Evolutionary conservation across 1,284 basidiomycete genomes (phyloP).

Genomic region (Ustilago curta): DNA sequence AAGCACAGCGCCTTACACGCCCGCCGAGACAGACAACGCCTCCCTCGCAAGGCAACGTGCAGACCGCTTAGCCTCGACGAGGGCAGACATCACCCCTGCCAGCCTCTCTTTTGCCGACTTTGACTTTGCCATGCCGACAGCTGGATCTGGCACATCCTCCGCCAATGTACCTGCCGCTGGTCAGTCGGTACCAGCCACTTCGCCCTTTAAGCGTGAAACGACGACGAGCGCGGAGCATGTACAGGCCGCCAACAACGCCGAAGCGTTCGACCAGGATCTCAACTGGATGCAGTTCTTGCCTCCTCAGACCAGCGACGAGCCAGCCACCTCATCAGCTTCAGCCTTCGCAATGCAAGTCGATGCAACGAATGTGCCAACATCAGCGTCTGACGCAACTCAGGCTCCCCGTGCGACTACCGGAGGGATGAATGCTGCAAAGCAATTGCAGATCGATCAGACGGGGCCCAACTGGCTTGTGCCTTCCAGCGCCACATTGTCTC

Average conservation of each 20-base stretch:
- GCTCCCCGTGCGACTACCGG: background rate
- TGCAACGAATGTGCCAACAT: background rate
- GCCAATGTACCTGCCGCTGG: constrained; percentile 10
- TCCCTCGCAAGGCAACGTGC: constrained; percentile 19
- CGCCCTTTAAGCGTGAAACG: constrained; percentile 25
- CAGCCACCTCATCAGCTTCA: constrained; percentile 7
- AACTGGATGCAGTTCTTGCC: constrained; percentile 40
- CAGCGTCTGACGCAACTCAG: background rate
- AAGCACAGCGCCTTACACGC: constrained; percentile 21
- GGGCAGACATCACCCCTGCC: constrained; percentile 31
- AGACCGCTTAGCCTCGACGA: constrained; percentile 14
- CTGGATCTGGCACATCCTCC: constrained; percentile 21
- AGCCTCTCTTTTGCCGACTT: constrained; percentile 35
- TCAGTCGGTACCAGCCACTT: constrained; percentile 18
- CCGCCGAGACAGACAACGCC: constrained; percentile 28
- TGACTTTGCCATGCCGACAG: constrained; percentile 35
- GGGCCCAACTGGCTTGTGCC: constrained; percentile 19
- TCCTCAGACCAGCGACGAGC: constrained; percentile 9
- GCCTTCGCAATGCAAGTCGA: background rate
- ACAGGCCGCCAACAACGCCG: background rate
- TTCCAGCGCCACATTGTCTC: constrained; percentile 1
- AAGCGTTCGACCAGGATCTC: constrained; percentile 26
- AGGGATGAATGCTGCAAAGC: background rate
- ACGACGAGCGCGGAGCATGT: constrained; percentile 1
- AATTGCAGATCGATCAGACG: background rate